Evolutionary conservation across 2,329 filamentous ascomycete species (phyloP).

Genomic region (Scedosporium boydii): DNA sequence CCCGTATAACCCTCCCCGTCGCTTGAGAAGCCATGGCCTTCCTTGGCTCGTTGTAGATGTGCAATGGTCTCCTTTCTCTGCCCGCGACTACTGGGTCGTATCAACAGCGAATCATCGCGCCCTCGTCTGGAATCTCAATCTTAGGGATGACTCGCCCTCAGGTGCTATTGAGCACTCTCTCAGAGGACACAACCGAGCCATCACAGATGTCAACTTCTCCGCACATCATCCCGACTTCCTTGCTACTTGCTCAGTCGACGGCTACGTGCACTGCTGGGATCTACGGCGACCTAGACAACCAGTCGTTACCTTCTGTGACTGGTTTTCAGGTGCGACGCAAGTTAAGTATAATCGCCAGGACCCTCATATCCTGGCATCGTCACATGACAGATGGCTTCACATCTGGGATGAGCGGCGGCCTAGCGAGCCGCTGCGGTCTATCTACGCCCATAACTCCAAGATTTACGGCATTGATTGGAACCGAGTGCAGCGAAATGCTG

Average conservation of each 20-base stretch:
- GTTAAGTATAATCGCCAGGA: constrained; percentile 92
- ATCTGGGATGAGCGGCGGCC: constrained; percentile 86
- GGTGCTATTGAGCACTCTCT: constrained; percentile 77
- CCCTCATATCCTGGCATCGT: constrained; percentile 77
- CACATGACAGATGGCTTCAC: constrained; percentile 77
- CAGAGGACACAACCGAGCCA: constrained; percentile 73
- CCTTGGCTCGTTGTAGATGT: constrained; percentile 96
- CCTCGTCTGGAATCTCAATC: constrained; percentile 83
- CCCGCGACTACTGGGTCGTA: constrained; percentile 83
- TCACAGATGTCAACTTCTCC: constrained; percentile 94
- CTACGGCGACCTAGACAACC: constrained; percentile 64
- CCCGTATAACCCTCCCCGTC: constrained; percentile 76
- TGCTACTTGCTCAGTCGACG: constrained; percentile 86
- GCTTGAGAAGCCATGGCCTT: constrained; percentile 70
- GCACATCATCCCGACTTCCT: constrained; percentile 84
- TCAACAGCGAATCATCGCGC: constrained; percentile 93
- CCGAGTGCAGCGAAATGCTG: constrained; percentile 57
- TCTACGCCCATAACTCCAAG: constrained; percentile 82
- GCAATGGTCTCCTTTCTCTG: constrained; percentile 91
- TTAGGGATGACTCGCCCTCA: constrained; percentile 60
- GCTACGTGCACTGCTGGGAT: constrained; percentile 90
- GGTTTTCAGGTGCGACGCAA: constrained; percentile 87
- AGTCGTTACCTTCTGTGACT: constrained; percentile 77
- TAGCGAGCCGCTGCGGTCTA: constrained; percentile 68
- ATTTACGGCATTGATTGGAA: constrained; percentile 97